Percentiles rank a stretch among this genome's conserved stretches.
Evolutionary conservation across 208 protist species (phyloP).

Genomic region (Naegleria fowleri): DNA sequence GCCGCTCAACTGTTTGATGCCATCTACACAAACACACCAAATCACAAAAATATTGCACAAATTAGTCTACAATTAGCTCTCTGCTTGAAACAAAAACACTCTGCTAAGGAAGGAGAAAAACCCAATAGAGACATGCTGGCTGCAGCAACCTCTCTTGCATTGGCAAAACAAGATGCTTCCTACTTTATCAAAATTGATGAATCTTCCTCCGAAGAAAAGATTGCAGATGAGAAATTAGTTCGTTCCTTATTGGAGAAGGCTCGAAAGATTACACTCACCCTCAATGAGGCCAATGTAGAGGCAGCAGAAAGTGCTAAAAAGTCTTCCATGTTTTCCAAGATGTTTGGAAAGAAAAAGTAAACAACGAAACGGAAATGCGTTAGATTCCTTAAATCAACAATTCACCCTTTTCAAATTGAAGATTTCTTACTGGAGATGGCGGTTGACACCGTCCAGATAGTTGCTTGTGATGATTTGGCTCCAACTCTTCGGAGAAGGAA

Average conservation of each 20-base stretch:
- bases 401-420: too few species aligned
- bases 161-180: not conserved
- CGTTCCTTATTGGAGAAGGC: not conserved
- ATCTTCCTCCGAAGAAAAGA: not conserved
- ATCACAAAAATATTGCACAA: constrained; percentile 10
- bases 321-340: not conserved
- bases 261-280: not conserved
- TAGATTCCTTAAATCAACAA: too few species aligned
- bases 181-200: not conserved
- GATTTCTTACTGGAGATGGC: too few species aligned
- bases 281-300: not conserved
- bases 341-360: not conserved
- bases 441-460: too few species aligned
- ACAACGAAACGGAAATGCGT: too few species aligned
- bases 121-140: not conserved
- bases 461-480: too few species aligned
- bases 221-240: not conserved
- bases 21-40: not conserved
- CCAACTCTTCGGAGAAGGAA: too few species aligned
- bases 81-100: not conserved
- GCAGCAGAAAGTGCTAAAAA: not conserved
- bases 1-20: not conserved
- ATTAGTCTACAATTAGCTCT: not conserved
- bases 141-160: not conserved
- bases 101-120: not conserved